Evolutionary conservation across 352 stramenopile genomes (phyloP).

Genomic region (Blastocystis sp.): DNA sequence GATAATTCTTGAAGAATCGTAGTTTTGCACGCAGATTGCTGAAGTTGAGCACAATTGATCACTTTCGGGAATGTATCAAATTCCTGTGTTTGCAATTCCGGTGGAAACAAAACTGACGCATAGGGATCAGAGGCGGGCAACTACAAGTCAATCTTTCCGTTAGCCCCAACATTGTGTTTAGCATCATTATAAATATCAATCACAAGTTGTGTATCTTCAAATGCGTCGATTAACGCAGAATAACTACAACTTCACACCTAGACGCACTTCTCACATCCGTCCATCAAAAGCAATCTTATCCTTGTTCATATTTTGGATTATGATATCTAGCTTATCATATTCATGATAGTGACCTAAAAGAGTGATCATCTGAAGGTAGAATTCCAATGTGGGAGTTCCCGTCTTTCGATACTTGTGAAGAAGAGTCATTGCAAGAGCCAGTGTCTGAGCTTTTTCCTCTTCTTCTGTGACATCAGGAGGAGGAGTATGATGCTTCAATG

Average conservation of each 20-base stretch:
- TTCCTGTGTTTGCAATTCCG: neutral
- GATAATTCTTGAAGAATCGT: conserved; percentile 26
- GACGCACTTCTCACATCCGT: neutral
- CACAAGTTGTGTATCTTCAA: conserved; percentile 50
- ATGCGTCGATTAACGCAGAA: conserved; percentile 36
- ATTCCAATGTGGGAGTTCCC: neutral
- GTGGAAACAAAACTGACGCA: conserved; percentile 17
- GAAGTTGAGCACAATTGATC: conserved; percentile 18
- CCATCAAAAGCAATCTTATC: conserved; percentile 48
- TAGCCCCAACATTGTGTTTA: neutral
- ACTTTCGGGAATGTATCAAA: conserved; percentile 44
- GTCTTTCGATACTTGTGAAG: conserved; percentile 5
- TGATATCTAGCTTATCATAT: conserved; percentile 39
- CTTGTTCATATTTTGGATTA: conserved; percentile 55
- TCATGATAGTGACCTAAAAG: conserved; percentile 38
- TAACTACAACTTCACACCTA: neutral
- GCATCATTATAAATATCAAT: conserved; percentile 56
- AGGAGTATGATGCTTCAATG: neutral
- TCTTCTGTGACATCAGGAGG: neutral
- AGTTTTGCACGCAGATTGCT: conserved; percentile 30
- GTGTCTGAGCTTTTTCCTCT: conserved; percentile 15
- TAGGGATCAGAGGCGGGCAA: conserved; percentile 21
- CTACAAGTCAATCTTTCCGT: neutral
- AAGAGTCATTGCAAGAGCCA: conserved; percentile 38
- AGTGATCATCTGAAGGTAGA: conserved; percentile 46